Base-by-base conservation (phyloP, 2,329 filamentous ascomycete species). In the Xylaria sp. region DNA sequence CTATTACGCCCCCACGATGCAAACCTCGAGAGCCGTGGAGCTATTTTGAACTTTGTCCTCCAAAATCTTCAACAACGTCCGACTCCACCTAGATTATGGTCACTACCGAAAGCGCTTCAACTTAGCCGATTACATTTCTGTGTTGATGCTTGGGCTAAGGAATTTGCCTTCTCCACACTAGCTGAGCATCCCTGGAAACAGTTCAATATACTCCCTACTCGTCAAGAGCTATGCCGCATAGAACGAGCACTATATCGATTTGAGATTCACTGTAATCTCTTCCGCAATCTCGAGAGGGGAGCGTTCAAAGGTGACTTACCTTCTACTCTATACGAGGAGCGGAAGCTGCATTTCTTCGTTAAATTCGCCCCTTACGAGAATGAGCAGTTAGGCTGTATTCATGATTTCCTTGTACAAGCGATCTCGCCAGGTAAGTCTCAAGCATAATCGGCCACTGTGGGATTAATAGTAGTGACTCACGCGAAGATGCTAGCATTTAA, bases 221-320 rank as follows among this genome's bases (percentile, higher is more conserved):
- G 2, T 23, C 53, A 40, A 35, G 53, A 37, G 32, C 8, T 12
- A 21, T 23, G n/a, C 10, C 53, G 53, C 9, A 55, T 66, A 48
- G 10, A 66, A 48, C 27, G 57, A 47, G 50, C 57, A 21, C 29
- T 66, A 13, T 66, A 66, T 13, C 48, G 44, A 13, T 66, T 66
- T 23, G 58, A 66, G 25, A 13, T 35, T 3, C 42, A 40, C n/a
- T 42, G 54, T 29, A 50, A 66, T 9, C 21, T 66, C 4, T 65
- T 37, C n/a, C 25, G 55, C 9, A 35, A 40, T 10, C 2, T 10
- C 8, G 29, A 35, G 6, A 53, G 10, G 21, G 29, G 6, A 10
- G 48, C 21, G 8, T 50, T 18, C n/a, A n/a, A n/a, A n/a, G n/a
- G n/a, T 13, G 5, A 1, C 5, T 5, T 3, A 21, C 6, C 8